Conservation (phyloP, 2,329 filamentous ascomycete species). For the Stagonosporopsis chrysanthemi region DNA sequence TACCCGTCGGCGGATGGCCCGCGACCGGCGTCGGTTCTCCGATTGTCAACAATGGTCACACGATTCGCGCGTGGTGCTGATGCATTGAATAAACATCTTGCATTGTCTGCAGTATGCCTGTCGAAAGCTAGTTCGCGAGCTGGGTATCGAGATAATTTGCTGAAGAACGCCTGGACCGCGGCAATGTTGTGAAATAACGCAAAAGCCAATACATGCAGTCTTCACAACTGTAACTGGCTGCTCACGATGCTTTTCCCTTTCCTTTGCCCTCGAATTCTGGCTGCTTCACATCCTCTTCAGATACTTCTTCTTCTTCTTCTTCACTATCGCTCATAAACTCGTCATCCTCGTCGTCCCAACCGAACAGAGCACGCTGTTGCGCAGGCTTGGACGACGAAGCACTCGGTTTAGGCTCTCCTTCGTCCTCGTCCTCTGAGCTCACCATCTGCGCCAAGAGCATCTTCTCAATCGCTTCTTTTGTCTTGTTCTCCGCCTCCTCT, state of each 20-base stretch:
- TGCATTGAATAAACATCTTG: background rate
- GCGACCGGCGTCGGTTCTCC: slow-evolving; percentile 3
- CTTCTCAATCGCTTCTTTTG: slow-evolving; percentile 74
- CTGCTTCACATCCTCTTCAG: slow-evolving; percentile 41
- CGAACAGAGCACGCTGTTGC: slow-evolving; percentile 66
- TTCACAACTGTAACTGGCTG: background rate
- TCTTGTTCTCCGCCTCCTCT: slow-evolving; percentile 86
- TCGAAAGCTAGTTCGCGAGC: slow-evolving; percentile 9
- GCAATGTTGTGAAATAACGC: slow-evolving; percentile 1
- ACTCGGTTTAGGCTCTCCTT: slow-evolving; percentile 32
- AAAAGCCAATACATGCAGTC: no score
- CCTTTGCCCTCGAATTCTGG: slow-evolving; percentile 50
- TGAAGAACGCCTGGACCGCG: slow-evolving; percentile 13
- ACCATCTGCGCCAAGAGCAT: slow-evolving; percentile 55
- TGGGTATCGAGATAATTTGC: slow-evolving; percentile 18
- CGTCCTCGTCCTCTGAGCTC: slow-evolving; percentile 47
- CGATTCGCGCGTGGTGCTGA: background rate
- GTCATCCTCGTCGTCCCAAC: slow-evolving; percentile 78
- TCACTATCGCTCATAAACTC: slow-evolving; percentile 56
- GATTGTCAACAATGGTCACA: background rate
- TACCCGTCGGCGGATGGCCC: slow-evolving; percentile 17
- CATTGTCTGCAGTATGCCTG: slow-evolving; percentile 2
- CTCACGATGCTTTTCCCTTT: slow-evolving; percentile 50
- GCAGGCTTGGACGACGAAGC: slow-evolving; percentile 40
- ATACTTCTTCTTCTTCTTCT: slow-evolving; percentile 54